Conservation (phyloP, 768 basidiomycete genomes). For the Agaricus sinodeliciosus region DNA sequence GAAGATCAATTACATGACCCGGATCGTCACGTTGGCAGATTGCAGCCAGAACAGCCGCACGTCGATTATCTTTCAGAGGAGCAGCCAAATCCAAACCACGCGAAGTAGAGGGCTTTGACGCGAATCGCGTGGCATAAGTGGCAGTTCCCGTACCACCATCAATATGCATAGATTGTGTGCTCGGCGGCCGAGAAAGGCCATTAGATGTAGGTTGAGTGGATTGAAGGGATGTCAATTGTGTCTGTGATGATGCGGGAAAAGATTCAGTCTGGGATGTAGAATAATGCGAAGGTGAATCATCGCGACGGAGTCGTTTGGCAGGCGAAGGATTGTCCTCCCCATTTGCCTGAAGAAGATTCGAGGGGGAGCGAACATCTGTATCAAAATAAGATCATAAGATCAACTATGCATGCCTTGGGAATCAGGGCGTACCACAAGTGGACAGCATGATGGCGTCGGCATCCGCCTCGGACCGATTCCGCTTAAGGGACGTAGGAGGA, state of each 20-base stretch:
- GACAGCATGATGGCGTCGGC: conserved; percentile 28
- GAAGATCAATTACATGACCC: conserved; percentile 47
- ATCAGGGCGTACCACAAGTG: conserved; percentile 14
- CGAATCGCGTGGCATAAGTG: conserved; percentile 47
- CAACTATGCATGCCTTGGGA: not conserved
- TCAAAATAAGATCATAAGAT: conserved; percentile 24
- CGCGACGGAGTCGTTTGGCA: conserved; percentile 64
- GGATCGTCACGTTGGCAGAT: conserved; percentile 72
- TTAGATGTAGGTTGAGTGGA: conserved; percentile 29
- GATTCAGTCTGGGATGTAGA: conserved; percentile 24
- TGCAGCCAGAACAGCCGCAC: conserved; percentile 55
- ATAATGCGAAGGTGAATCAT: conserved; percentile 31
- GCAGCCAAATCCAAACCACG: conserved; percentile 48
- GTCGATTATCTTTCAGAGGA: conserved; percentile 47
- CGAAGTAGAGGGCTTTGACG: conserved; percentile 55
- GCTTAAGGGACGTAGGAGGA: conserved; percentile 37
- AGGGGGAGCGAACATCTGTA: conserved; percentile 44
- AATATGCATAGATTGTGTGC: conserved; percentile 31
- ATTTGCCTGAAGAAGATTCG: conserved; percentile 39
- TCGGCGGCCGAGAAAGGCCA: conserved; percentile 42
- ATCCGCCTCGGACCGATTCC: conserved; percentile 49
- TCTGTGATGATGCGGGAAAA: conserved; percentile 29
- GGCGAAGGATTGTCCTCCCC: conserved; percentile 64
- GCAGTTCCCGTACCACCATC: conserved; percentile 35
- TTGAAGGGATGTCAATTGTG: conserved; percentile 17